Base-by-base conservation (phyloP, 106 monocot genomes). In the Alisma plantagoaquatica region DNA sequence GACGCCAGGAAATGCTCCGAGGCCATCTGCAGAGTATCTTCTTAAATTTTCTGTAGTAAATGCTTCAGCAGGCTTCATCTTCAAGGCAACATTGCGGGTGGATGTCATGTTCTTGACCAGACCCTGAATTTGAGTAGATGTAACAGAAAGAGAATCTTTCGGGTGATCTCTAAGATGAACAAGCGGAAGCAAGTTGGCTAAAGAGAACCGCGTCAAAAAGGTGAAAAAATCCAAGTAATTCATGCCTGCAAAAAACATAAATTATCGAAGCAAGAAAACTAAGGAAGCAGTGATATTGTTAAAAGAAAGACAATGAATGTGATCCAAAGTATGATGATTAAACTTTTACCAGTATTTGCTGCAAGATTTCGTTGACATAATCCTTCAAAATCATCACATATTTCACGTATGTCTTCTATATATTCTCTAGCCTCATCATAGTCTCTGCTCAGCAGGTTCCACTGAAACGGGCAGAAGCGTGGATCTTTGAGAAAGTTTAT, bases 301-400 rank as follows among this genome's bases (percentile, higher is more conserved):
- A 38, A 7, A n/a, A n/a, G n/a, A n/a, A n/a, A n/a, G n/a, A n/a
- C n/a, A n/a, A n/a, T n/a, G n/a, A n/a, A n/a, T n/a, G n/a, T n/a
- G n/a, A n/a, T n/a, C n/a, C n/a, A n/a, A n/a, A n/a, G n/a, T n/a
- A n/a, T 38, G 25, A 41, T 23, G 19, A 41, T 2, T 24, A 2
- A 22, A 15, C 9, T 23, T 42, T 41, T 70, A 90, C 96, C 96
- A 71, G 89, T 90, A 62, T 85, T 98, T n/a, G 82, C 89, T 33
- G 89, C 96, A 63, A 98, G 79, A 70, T 98, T 89, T 14, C 89
- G 69, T 64, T 98, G 96, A 60, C 96, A 98, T n/a, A 98, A 62
- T 33, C 85, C 71, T 61, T 98, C 89, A 77, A 98, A 98, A 49
- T 85, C 84, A 70, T 89, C 81, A 72, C 68, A 76, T 27, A 98